Evolutionary conservation across 192 early-diverging fungal genomes (phyloP).

Genomic region (Rhizoclosmatium sp.): DNA sequence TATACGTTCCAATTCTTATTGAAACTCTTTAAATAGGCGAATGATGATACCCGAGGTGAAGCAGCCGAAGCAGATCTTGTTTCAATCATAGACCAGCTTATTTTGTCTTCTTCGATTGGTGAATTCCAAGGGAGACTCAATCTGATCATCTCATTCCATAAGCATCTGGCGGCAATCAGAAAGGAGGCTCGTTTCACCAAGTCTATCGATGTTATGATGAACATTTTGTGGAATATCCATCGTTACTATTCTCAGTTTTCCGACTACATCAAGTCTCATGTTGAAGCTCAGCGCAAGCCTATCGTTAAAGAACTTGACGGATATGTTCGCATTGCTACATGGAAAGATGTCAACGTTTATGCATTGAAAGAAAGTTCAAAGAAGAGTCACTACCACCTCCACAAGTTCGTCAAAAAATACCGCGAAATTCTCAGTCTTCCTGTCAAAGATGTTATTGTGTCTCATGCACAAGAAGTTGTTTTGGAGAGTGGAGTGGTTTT

Average conservation of each 20-base stretch:
- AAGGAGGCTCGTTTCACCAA: not conserved
- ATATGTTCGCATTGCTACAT: conserved; percentile 94
- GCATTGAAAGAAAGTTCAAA: conserved; percentile 89
- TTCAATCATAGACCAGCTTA: conserved; percentile 81
- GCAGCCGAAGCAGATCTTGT: conserved; percentile 39
- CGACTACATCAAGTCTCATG: conserved; percentile 58
- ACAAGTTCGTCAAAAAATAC: conserved; percentile 91
- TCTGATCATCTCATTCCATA: conserved; percentile 70
- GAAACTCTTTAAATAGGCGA: not conserved
- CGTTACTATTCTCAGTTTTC: conserved; percentile 85
- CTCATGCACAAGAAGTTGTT: conserved; percentile 32
- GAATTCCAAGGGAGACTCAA: conserved; percentile 81
- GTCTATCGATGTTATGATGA: conserved; percentile 34
- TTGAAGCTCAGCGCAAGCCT: conserved; percentile 70
- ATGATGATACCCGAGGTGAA: conserved; percentile 5
- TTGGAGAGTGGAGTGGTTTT: conserved; percentile 14
- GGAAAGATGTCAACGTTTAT: conserved; percentile 96
- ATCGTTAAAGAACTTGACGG: conserved; percentile 90
- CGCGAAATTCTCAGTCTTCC: conserved; percentile 78
- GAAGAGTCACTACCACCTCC: conserved; percentile 88
- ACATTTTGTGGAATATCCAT: conserved; percentile 75
- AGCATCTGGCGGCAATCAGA: conserved; percentile 53
- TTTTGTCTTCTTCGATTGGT: conserved; percentile 77
- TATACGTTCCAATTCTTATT: not conserved
- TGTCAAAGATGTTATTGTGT: conserved; percentile 71